Conservation (phyloP, 805 yeast species). For the Sungouiella blattae region DNA sequence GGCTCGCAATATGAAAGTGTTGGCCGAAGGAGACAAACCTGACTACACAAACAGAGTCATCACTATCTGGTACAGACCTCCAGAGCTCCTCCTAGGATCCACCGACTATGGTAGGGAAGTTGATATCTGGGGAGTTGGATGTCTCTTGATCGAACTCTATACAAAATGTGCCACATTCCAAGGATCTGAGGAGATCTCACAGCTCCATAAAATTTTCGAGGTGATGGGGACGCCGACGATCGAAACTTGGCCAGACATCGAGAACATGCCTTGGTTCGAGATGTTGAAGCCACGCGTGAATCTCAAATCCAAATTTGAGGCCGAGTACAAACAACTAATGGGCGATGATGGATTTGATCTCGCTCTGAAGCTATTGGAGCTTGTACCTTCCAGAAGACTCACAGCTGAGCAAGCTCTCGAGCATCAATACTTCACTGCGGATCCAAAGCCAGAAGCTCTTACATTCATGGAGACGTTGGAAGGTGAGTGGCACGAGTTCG, state of each 20-base stretch:
- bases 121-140: slow-evolving; percentile 97
- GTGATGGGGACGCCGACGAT: slow-evolving; percentile 83
- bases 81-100: slow-evolving; percentile 85
- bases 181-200: slow-evolving; percentile 86
- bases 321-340: slow-evolving; percentile 35
- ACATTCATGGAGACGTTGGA: slow-evolving; percentile 49
- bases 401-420: slow-evolving; percentile 67
- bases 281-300: slow-evolving; percentile 60
- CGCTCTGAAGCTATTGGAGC: slow-evolving; percentile 56
- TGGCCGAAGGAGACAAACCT: slow-evolving; percentile 49
- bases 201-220: slow-evolving; percentile 69
- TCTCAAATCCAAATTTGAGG: slow-evolving; percentile 26
- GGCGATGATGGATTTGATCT: slow-evolving; percentile 57
- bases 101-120: slow-evolving; percentile 88
- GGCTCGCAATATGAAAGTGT: slow-evolving; percentile 69
- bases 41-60: slow-evolving; percentile 95
- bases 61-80: slow-evolving; percentile 97
- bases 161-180: slow-evolving; percentile 74
- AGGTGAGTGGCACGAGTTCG: slow-evolving; percentile 98
- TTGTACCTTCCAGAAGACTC: slow-evolving; percentile 68
- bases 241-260: slow-evolving; percentile 75
- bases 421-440: slow-evolving; percentile 68
- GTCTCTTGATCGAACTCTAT: slow-evolving; percentile 80
- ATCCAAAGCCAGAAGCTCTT: slow-evolving; percentile 63
- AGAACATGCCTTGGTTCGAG: slow-evolving; percentile 87